A percentile compares a stretch with the other conserved stretches of the same genome.
These are phyloP conservation scores for Dissophora ornata DNA, from an alignment of 192 early-diverging fungal species.

Conservation along the genomic window DNA sequence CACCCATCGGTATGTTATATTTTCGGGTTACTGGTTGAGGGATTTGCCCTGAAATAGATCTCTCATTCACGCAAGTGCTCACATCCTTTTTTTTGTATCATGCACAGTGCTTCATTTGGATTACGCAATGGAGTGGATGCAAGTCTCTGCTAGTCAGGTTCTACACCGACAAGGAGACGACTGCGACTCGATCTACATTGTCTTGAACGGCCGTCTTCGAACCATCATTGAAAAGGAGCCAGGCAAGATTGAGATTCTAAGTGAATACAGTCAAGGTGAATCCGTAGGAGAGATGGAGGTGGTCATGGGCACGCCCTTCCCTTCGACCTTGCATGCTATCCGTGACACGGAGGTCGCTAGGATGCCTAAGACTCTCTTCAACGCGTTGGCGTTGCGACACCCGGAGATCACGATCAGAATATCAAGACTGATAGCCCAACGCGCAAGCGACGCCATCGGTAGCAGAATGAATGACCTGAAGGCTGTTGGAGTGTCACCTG, in stretches of 20 bases:
- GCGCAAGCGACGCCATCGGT: slow-evolving; percentile 46
- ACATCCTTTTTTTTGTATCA: background rate
- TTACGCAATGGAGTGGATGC: slow-evolving; percentile 94
- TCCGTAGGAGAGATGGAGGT: slow-evolving; percentile 96
- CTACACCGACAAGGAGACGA: slow-evolving; percentile 88
- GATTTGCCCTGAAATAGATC: background rate
- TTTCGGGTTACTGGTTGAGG: background rate
- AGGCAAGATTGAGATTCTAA: slow-evolving; percentile 82
- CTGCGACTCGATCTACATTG: slow-evolving; percentile 92
- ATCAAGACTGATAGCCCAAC: slow-evolving; percentile 85
- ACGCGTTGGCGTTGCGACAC: slow-evolving; percentile 86
- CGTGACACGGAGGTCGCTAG: slow-evolving; percentile 96
- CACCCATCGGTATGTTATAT: slow-evolving; percentile 76
- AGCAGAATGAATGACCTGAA: slow-evolving; percentile 17
- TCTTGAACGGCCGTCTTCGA: slow-evolving; percentile 92
- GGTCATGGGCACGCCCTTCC: slow-evolving; percentile 75
- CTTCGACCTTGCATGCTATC: slow-evolving; percentile 95
- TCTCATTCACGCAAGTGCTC: background rate
- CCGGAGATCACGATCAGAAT: slow-evolving; percentile 95
- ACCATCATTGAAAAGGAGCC: slow-evolving; percentile 77
- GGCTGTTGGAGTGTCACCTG: slow-evolving; percentile 48
- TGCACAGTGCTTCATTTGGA: slow-evolving; percentile 77
- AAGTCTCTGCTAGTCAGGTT: slow-evolving; percentile 92
- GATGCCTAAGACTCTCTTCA: slow-evolving; percentile 95
- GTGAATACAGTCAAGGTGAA: slow-evolving; percentile 95